Evolutionary conservation across 2,329 filamentous ascomycete species (phyloP).

Genomic region (Calonectria ilicicola): DNA sequence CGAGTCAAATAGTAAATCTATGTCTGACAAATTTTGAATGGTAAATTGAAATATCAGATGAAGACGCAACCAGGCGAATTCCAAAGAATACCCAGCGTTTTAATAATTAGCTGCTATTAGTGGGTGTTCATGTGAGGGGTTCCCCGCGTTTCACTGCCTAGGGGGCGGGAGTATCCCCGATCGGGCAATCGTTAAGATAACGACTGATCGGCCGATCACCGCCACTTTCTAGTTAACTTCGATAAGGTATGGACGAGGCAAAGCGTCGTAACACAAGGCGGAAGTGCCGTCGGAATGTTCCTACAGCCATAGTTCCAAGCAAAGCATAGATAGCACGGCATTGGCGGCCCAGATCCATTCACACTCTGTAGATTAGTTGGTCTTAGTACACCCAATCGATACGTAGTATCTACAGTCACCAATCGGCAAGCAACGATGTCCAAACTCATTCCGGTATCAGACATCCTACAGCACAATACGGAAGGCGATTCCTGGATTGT

Average conservation of each 20-base stretch:
- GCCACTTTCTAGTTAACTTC: neutral
- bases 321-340: constrained; percentile 1
- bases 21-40: neutral
- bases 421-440: constrained; percentile 2
- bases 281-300: constrained; percentile 3
- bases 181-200: neutral
- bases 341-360: neutral
- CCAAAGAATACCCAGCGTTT: neutral
- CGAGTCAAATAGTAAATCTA: neutral
- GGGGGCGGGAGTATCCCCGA: constrained; percentile 7
- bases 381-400: neutral
- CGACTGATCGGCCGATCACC: neutral
- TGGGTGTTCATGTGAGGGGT: neutral
- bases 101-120: neutral
- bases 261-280: neutral
- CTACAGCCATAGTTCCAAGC: neutral
- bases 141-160: neutral
- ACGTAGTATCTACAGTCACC: neutral
- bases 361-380: neutral
- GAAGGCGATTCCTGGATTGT: constrained; percentile 14
- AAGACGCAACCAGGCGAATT: neutral
- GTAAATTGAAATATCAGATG: neutral
- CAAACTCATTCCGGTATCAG: neutral
- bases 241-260: neutral
- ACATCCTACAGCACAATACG: constrained; percentile 1